Evolutionary conservation across 1,284 basidiomycete species (phyloP).

Genomic region (Xanthoconium separans): DNA sequence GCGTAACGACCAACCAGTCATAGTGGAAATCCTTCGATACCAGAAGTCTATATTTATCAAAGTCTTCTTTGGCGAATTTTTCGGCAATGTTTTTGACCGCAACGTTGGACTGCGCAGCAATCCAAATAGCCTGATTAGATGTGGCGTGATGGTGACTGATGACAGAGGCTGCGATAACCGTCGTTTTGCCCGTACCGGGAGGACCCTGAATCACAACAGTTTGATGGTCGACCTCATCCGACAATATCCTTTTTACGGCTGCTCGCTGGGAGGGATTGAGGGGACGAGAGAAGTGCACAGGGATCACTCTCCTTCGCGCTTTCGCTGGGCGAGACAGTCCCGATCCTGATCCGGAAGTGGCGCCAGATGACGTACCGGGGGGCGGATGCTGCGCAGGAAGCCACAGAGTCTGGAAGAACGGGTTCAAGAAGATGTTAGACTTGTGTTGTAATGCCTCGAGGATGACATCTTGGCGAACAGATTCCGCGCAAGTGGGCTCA

Average conservation of each 20-base stretch:
- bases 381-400: slow-evolving; percentile 18
- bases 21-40: slow-evolving; percentile 44
- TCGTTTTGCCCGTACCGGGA: slow-evolving; percentile 44
- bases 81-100: slow-evolving; percentile 57
- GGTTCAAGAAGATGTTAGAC: slow-evolving; percentile 35
- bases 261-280: slow-evolving; percentile 41
- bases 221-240: slow-evolving; percentile 35
- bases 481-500: slow-evolving; percentile 43
- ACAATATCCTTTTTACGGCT: slow-evolving; percentile 40
- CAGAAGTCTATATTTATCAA: slow-evolving; percentile 40
- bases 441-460: slow-evolving; percentile 37
- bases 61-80: slow-evolving; percentile 38
- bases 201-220: slow-evolving; percentile 60
- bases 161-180: slow-evolving; percentile 48
- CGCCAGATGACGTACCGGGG: too few relatives aligned
- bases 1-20: slow-evolving; percentile 52
- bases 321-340: slow-evolving; percentile 10
- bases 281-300: neutral
- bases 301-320: neutral
- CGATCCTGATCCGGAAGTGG: too few relatives aligned
- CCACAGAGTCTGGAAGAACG: slow-evolving; percentile 49
- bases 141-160: slow-evolving; percentile 32
- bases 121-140: slow-evolving; percentile 48
- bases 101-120: slow-evolving; percentile 68
- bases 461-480: slow-evolving; percentile 34